Base-by-base conservation (phyloP, 2,329 filamentous ascomycete species). In the Mycogone perniciosa region DNA sequence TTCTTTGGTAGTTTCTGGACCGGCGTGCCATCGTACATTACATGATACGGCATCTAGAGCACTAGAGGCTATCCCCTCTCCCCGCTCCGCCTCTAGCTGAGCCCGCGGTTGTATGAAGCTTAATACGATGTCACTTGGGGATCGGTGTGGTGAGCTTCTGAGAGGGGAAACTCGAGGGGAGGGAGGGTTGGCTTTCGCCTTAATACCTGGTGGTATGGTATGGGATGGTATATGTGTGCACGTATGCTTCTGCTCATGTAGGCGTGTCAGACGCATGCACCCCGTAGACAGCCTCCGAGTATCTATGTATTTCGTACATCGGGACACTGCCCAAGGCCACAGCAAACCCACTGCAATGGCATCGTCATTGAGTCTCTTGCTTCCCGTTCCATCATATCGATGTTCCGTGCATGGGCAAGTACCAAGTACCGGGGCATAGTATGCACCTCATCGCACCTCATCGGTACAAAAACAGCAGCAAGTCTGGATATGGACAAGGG, bases 361-460 rank as follows among this genome's bases (percentile, higher is more conserved):
- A 41, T 42, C 38, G 37, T 46, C 20, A 46, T 37, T 43, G 46
- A 35, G 41, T 50, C 42, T 31, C 27, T 51, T 43, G 48, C 46
- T 51, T 38, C 48, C 46, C 48, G 46, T 51, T 46, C 43, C 46
- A 43, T 20, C 20, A 20, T 20, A 46, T 46, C 48, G 31, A 51
- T 51, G 48, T 46, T 51, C 44, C 37, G 44, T 42, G 48, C 7
- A 7, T 2, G 33, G 7, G 7, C 33, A 35, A 11, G 33, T 42
- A 27, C 39, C 39, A 42, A 27, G 13, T 42, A 29, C 39, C 45
- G 33, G 40, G 37, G 30, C 34, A 26, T 10, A 30, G 8, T 38
- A 52, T 52, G 50, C 45, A 52, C n/a, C 45, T 52, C 50, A 52
- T 52, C 45, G 29, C 50, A 45, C 48, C 48, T 41, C 37, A 33